phyloP scores from a whole-genome alignment of 352 stramenopile species.

The Phytophthora brassicae region DNA sequence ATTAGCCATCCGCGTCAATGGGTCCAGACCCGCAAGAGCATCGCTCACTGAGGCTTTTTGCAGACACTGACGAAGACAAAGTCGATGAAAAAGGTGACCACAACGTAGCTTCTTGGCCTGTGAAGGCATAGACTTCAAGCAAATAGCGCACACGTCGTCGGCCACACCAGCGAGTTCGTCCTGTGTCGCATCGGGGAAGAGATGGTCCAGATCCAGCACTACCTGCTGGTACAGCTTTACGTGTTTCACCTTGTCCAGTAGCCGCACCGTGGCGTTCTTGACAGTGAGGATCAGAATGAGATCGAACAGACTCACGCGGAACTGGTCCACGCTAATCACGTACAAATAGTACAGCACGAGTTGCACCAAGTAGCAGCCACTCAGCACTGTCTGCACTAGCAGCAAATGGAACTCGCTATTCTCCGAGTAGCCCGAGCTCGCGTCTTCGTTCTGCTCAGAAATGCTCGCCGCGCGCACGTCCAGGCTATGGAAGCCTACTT shows the following conservation, averaged over 20 bases:
- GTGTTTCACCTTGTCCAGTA: conserved; percentile 69
- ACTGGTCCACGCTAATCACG: conserved; percentile 80
- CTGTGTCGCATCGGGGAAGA: conserved; percentile 58
- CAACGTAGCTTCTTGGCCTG: conserved; percentile 77
- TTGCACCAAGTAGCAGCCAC: conserved; percentile 62
- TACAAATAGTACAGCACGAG: conserved; percentile 81
- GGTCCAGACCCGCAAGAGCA: conserved; percentile 44
- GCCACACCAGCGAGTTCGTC: conserved; percentile 57
- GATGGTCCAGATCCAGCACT: conserved; percentile 65
- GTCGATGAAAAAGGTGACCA: conserved; percentile 71
- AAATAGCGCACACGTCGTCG: conserved; percentile 84
- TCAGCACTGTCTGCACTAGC: conserved; percentile 63
- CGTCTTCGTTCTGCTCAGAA: conserved; percentile 38
- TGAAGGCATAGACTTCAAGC: conserved; percentile 65
- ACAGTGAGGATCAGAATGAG: conserved; percentile 82
- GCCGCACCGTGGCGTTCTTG: conserved; percentile 71
- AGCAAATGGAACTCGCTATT: conserved; percentile 70
- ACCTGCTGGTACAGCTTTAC: conserved; percentile 73
- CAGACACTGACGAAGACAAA: conserved; percentile 77
- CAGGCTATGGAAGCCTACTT: conserved; percentile 68
- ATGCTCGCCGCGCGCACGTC: conserved; percentile 40
- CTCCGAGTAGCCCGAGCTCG: conserved; percentile 40
- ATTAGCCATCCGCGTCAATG: conserved; percentile 34
- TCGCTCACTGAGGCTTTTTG: conserved; percentile 67
- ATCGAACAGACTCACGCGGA: conserved; percentile 76